phyloP scores from a whole-genome alignment of 1,284 basidiomycete species.

The Apiotrichum gracile region DNA sequence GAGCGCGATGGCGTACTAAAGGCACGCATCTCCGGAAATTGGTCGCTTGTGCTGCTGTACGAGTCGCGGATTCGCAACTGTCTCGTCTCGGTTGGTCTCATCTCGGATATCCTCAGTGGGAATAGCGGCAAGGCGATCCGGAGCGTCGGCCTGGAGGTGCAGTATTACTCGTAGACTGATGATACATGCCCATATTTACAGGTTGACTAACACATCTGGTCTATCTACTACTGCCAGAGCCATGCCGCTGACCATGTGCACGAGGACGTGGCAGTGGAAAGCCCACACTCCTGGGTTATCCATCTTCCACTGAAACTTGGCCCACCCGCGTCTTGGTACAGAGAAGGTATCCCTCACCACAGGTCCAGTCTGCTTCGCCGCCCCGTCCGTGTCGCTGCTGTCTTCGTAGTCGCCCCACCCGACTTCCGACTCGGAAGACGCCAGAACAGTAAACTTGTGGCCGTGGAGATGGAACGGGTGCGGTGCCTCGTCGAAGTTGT shows the following conservation, averaged over 20 bases:
- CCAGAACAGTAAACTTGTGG: conserved; percentile 28
- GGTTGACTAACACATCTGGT: too few relatives aligned
- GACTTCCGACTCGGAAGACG: neutral
- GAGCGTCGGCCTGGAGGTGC: conserved; percentile 80
- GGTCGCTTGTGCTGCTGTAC: conserved; percentile 85
- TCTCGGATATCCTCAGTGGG: conserved; percentile 77
- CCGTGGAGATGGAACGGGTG: conserved; percentile 42
- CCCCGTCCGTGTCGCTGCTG: conserved; percentile 9
- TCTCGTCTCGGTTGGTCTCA: conserved; percentile 79
- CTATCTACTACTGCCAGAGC: neutral
- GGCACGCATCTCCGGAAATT: conserved; percentile 77
- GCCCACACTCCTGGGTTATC: conserved; percentile 21
- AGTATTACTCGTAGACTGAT: conserved; percentile 66
- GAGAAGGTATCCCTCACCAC: conserved; percentile 41
- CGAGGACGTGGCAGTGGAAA: conserved; percentile 21
- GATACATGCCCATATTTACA: too few relatives aligned
- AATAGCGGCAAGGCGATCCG: conserved; percentile 65
- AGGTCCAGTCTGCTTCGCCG: conserved; percentile 28
- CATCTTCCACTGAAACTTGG: conserved; percentile 20
- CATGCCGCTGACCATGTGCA: conserved; percentile 14
- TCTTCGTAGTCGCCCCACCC: conserved; percentile 13
- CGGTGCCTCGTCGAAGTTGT: conserved; percentile 31
- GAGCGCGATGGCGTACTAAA: conserved; percentile 70
- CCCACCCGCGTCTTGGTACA: conserved; percentile 23
- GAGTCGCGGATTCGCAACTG: conserved; percentile 86